Evolutionary conservation across 1,284 basidiomycete genomes (phyloP).

Genomic region (Cystobasidiaceae sp.): DNA sequence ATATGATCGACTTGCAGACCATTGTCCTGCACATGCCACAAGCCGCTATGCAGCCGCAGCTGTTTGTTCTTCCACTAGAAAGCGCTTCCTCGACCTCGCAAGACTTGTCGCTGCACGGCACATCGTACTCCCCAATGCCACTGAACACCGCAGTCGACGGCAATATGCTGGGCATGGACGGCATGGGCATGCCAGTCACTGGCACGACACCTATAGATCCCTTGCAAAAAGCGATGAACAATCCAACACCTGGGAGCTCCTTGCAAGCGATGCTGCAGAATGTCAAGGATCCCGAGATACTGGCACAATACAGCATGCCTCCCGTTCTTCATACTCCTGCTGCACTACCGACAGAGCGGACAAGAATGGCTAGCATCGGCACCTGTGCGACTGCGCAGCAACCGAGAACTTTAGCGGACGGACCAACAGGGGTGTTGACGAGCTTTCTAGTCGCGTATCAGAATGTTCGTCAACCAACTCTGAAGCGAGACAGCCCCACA

Average conservation of each 20-base stretch:
- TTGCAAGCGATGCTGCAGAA: not conserved
- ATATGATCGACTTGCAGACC: too few relatives aligned
- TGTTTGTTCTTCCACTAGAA: not conserved
- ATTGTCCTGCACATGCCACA: slow-evolving; percentile 10
- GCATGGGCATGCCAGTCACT: slow-evolving; percentile 2
- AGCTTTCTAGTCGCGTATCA: not conserved
- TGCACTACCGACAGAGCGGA: too few relatives aligned
- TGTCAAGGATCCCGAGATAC: not conserved
- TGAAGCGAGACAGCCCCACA: too few relatives aligned
- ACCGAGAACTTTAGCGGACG: not conserved
- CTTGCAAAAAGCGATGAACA: not conserved
- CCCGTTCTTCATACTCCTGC: too few relatives aligned
- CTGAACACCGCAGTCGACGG: too few relatives aligned
- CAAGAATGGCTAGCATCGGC: not conserved
- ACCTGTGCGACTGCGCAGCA: not conserved
- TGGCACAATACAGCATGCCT: not conserved
- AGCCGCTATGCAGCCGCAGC: not conserved
- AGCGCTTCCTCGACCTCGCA: not conserved
- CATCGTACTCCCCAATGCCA: slow-evolving; percentile 1
- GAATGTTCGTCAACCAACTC: not conserved
- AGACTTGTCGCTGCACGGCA: not conserved
- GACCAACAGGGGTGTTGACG: not conserved
- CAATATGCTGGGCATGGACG: not conserved
- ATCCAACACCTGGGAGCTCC: not conserved
- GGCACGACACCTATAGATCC: not conserved